A percentile compares a stretch with the other conserved stretches of the same genome.
Evolutionary conservation across 352 stramenopile genomes (phyloP).

Genomic region (Paralagenidium karlingii): DNA sequence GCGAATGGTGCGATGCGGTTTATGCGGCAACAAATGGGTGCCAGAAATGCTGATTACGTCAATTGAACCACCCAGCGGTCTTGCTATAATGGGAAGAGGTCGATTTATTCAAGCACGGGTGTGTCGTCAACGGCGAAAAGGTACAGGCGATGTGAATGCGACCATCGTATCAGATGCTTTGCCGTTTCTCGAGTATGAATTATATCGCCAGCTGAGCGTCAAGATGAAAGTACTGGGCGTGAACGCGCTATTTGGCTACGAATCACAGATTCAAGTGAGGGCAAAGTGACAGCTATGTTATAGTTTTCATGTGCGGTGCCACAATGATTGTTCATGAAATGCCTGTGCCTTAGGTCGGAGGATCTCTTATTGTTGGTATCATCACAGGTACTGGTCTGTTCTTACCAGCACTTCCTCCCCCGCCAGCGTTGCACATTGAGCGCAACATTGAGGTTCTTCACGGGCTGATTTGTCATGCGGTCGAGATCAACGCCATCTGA

Average conservation of each 20-base stretch:
- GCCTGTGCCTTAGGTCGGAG: slow-evolving; percentile 53
- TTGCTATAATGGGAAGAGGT: slow-evolving; percentile 84
- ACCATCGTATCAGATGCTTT: slow-evolving; percentile 94
- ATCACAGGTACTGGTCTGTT: slow-evolving; percentile 89
- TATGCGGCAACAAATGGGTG: slow-evolving; percentile 97
- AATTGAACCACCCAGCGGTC: slow-evolving; percentile 65
- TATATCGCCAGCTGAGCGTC: slow-evolving; percentile 90
- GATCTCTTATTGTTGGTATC: slow-evolving; percentile 79
- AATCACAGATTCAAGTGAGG: slow-evolving; percentile 79
- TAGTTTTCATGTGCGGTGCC: background rate
- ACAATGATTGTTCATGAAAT: no score
- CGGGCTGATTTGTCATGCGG: background rate
- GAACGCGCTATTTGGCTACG: slow-evolving; percentile 94
- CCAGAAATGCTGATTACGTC: slow-evolving; percentile 90
- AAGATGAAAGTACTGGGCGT: slow-evolving; percentile 90
- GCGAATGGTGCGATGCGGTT: slow-evolving; percentile 92
- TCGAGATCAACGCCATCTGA: no score
- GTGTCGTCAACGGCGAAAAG: slow-evolving; percentile 86
- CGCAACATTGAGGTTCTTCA: slow-evolving; percentile 85
- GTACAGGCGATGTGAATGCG: slow-evolving; percentile 90
- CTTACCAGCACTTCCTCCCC: slow-evolving; percentile 89
- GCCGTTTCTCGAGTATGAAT: slow-evolving; percentile 97
- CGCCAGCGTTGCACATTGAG: slow-evolving; percentile 88
- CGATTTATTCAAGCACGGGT: slow-evolving; percentile 94
- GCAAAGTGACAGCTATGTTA: background rate